phyloP scores from a whole-genome alignment of 1,139 yeast genomes.

The Pichia sp. region DNA sequence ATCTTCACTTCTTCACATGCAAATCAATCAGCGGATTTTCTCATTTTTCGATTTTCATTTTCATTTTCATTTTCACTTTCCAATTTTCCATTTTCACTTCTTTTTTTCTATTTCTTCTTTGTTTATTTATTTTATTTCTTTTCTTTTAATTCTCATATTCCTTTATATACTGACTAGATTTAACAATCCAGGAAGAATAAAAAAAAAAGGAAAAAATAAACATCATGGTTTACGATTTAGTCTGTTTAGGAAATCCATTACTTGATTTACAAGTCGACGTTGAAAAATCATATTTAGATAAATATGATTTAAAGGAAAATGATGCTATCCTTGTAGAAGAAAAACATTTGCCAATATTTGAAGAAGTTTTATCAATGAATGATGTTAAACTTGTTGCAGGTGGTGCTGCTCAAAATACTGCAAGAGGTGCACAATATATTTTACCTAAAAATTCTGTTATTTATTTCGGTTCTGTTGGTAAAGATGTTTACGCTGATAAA shows the following conservation, averaged over 20 bases:
- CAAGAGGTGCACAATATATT: conserved; percentile 95
- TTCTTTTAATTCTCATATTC: neutral
- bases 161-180: neutral
- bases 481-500: conserved; percentile 80
- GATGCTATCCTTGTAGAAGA: conserved; percentile 93
- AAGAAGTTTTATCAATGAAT: conserved; percentile 59
- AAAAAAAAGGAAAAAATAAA: conserved; percentile 4
- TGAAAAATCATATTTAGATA: conserved; percentile 58
- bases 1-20: too few relatives aligned
- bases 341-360: conserved; percentile 79
- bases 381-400: conserved; percentile 83
- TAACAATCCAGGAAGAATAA: too few relatives aligned
- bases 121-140: neutral
- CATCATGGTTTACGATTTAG: conserved; percentile 47
- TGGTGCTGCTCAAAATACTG: conserved; percentile 99
- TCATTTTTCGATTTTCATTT: too few relatives aligned
- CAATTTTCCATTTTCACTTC: too few relatives aligned
- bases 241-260: conserved; percentile 72
- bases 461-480: conserved; percentile 95
- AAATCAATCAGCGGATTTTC: too few relatives aligned
- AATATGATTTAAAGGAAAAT: conserved; percentile 81
- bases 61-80: too few relatives aligned
- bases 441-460: conserved; percentile 78
- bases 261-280: conserved; percentile 86
- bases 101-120: too few relatives aligned